Conservation (phyloP, 2,329 filamentous ascomycete genomes). For the Myriangium duriaei region DNA sequence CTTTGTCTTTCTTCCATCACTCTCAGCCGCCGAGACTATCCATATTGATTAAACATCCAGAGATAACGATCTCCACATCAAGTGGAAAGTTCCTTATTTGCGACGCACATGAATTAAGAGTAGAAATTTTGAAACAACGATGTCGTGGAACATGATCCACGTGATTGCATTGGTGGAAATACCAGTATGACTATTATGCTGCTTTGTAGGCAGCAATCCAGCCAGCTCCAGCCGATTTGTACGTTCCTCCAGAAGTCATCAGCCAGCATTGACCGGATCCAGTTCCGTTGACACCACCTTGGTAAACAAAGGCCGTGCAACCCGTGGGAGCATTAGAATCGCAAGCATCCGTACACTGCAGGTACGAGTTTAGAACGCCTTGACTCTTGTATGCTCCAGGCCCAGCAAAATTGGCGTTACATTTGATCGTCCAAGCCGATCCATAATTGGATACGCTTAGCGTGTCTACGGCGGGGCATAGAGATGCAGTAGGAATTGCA, state of each 20-base stretch:
- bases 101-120: no score
- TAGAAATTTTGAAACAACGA: no score
- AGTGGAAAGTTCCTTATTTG: no score
- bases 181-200: not conserved
- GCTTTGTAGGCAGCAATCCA: not conserved
- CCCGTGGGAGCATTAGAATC: not conserved
- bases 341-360: not conserved
- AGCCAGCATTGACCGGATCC: not conserved
- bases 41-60: no score
- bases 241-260: not conserved
- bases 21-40: no score
- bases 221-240: not conserved
- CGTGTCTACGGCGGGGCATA: not conserved
- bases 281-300: not conserved
- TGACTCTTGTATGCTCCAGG: not conserved
- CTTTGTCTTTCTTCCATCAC: no score
- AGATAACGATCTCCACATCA: no score
- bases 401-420: no score
- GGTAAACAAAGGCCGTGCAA: not conserved
- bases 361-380: not conserved
- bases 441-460: not conserved
- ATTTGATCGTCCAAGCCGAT: not conserved
- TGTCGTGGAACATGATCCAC: no score
- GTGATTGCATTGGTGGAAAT: not conserved
- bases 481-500: no score